These are phyloP conservation scores for Paraglomus brasilianum DNA, from an alignment of 192 early-diverging fungal species.

Conservation along the genomic window DNA sequence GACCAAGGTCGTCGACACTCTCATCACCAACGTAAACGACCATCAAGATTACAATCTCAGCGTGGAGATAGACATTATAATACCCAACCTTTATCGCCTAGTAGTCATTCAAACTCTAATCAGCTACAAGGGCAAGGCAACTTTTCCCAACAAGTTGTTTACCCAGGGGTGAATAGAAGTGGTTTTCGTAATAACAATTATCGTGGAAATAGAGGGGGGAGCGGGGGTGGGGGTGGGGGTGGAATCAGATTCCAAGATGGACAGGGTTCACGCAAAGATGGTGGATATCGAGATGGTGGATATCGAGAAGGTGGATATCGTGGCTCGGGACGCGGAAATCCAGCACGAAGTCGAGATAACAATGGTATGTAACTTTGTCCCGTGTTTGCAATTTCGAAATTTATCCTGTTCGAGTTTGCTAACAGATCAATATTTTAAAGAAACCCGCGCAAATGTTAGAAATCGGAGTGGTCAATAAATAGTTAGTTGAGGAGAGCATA, in stretches of 20 bases:
- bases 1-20: neutral
- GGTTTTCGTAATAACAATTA: neutral
- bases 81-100: conserved; percentile 4
- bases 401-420: neutral
- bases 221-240: conserved; percentile 1
- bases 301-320: neutral
- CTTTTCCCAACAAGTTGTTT: neutral
- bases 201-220: neutral
- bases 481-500: no score
- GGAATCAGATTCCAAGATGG: neutral
- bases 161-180: conserved; percentile 1
- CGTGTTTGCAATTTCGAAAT: neutral
- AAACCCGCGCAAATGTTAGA: no score
- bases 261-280: neutral
- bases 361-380: neutral
- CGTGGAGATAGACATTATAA: neutral
- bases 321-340: neutral
- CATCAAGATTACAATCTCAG: neutral
- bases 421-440: no score
- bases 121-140: neutral
- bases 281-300: conserved; percentile 4
- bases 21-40: neutral
- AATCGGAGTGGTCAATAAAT: no score
- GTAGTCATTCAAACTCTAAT: neutral
- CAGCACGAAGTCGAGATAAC: neutral